Evolutionary conservation across 371 early-diverging fungal genomes (phyloP).

Genomic region (Mortierella sp.): DNA sequence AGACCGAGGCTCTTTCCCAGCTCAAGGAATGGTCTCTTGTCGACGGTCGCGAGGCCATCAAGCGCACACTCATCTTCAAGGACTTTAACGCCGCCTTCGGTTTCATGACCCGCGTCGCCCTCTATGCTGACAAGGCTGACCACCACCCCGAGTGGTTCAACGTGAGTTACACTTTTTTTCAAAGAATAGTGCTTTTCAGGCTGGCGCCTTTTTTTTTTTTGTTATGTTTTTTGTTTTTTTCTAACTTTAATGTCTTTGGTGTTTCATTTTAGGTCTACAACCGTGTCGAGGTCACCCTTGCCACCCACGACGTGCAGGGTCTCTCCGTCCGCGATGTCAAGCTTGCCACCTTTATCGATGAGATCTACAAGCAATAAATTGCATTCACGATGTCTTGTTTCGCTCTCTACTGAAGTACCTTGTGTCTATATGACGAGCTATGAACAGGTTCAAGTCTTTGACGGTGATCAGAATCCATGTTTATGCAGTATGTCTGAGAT

Average conservation of each 20-base stretch:
- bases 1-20: slow-evolving; percentile 60
- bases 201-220: no score
- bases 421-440: background rate
- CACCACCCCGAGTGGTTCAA: slow-evolving; percentile 98
- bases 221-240: no score
- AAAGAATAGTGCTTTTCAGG: background rate
- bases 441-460: no score
- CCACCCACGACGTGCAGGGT: slow-evolving; percentile 93
- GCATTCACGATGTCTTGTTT: no score
- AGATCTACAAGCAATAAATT: slow-evolving; percentile 51
- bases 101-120: slow-evolving; percentile 94
- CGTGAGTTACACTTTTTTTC: slow-evolving; percentile 57
- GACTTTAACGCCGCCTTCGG: slow-evolving; percentile 92
- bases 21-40: slow-evolving; percentile 75
- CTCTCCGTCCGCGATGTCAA: slow-evolving; percentile 82
- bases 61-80: slow-evolving; percentile 79
- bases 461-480: slow-evolving; percentile 15
- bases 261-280: slow-evolving; percentile 92
- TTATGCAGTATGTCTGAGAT: slow-evolving; percentile 44
- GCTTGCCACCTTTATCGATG: slow-evolving; percentile 82
- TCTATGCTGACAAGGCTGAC: slow-evolving; percentile 89
- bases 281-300: slow-evolving; percentile 86
- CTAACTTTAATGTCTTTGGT: no score
- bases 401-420: no score
- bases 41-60: slow-evolving; percentile 83